A percentile compares a stretch with the other conserved stretches of the same genome.
These are phyloP conservation scores for Venturia aucupariae DNA, from an alignment of 2,329 filamentous ascomycete species.

Conservation along the genomic window DNA sequence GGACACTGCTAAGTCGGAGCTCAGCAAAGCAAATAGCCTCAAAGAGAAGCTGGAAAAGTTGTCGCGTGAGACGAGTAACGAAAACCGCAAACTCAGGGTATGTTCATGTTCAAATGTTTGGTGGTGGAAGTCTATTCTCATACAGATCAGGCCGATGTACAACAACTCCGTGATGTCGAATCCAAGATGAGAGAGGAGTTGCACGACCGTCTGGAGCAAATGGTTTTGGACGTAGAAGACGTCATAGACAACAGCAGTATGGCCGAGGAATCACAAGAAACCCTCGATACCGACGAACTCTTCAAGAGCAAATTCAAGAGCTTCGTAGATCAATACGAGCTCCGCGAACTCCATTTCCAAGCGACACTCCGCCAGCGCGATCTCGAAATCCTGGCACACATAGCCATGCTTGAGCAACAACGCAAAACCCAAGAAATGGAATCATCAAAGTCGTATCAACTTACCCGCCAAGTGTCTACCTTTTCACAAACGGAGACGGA, in stretches of 20 bases:
- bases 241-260: conserved; percentile 81
- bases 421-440: conserved; percentile 82
- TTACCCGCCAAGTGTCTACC: conserved; percentile 86
- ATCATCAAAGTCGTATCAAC: conserved; percentile 65
- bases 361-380: conserved; percentile 89
- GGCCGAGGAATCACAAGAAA: conserved; percentile 68
- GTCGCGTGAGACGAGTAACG: conserved; percentile 85
- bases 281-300: conserved; percentile 85
- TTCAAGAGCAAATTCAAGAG: conserved; percentile 79
- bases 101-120: conserved; percentile 18
- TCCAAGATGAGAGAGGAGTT: conserved; percentile 73
- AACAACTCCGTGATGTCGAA: conserved; percentile 78
- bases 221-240: conserved; percentile 78
- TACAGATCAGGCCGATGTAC: conserved; percentile 60
- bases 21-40: conserved; percentile 80
- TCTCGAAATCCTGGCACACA: conserved; percentile 85
- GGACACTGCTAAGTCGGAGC: conserved; percentile 76
- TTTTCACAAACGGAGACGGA: conserved; percentile 96
- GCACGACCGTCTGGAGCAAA: conserved; percentile 71
- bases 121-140: background rate
- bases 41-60: conserved; percentile 97
- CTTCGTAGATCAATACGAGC: conserved; percentile 91
- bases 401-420: conserved; percentile 80
- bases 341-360: conserved; percentile 89
- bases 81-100: conserved; percentile 98